These are phyloP conservation scores for Pholiota adiposa DNA, from an alignment of 1,284 basidiomycete genomes.

Conservation along the genomic window DNA sequence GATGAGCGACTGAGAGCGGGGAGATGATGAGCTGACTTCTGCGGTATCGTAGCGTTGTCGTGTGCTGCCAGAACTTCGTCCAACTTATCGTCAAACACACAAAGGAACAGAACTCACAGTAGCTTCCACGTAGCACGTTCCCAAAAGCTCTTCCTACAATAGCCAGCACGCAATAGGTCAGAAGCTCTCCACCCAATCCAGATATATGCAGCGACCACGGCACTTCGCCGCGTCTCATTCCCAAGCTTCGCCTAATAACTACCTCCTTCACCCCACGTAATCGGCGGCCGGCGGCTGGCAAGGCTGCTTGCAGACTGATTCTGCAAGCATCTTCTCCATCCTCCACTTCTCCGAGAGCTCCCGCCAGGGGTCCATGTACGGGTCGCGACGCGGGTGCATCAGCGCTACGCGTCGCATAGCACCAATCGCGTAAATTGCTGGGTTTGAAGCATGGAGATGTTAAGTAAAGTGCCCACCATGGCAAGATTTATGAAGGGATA, in stretches of 20 bases:
- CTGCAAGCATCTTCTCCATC: constrained; percentile 52
- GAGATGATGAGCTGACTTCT: too few relatives aligned
- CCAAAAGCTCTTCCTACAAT: constrained; percentile 80
- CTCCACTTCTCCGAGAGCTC: constrained; percentile 74
- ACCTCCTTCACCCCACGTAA: constrained; percentile 53
- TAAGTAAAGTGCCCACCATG: constrained; percentile 27
- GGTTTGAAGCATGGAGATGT: background rate
- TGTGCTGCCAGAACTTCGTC: constrained; percentile 62
- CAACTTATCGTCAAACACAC: background rate
- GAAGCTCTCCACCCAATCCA: background rate
- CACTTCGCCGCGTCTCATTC: constrained; percentile 96
- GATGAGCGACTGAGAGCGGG: too few relatives aligned
- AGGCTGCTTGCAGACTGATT: constrained; percentile 16
- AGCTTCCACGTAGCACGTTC: constrained; percentile 93
- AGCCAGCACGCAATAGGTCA: constrained; percentile 1
- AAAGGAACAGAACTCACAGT: constrained; percentile 52
- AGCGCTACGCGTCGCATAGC: constrained; percentile 60
- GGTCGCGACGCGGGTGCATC: constrained; percentile 64
- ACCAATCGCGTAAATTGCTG: constrained; percentile 46
- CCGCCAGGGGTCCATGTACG: constrained; percentile 71
- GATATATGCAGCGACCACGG: constrained; percentile 35
- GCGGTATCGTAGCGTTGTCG: constrained; percentile 94
- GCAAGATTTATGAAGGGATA: constrained; percentile 35
- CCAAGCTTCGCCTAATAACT: constrained; percentile 92
- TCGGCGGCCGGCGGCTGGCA: constrained; percentile 15